phyloP scores from a whole-genome alignment of 306 rosid species.

The Dalbergia oliveri region DNA sequence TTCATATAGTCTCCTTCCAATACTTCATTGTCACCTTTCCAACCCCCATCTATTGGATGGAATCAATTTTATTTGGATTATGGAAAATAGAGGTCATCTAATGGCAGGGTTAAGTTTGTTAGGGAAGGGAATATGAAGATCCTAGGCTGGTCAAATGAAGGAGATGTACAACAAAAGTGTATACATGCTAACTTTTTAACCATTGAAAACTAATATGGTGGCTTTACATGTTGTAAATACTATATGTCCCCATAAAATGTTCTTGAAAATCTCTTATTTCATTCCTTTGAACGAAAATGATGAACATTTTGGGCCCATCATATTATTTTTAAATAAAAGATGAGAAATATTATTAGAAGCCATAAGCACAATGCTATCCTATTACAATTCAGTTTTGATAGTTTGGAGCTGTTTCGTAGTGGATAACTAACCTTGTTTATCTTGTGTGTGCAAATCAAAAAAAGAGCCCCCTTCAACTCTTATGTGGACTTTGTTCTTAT shows the following conservation, averaged over 20 bases:
- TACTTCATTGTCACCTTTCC: background rate
- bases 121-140: background rate
- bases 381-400: constrained; percentile 25
- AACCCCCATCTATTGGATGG: background rate
- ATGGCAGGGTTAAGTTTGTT: constrained; percentile 1
- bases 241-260: background rate
- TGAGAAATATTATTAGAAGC: background rate
- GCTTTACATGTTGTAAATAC: background rate
- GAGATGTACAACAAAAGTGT: too few species aligned
- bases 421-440: constrained; percentile 40
- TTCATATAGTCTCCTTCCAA: too few species aligned
- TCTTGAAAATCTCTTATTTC: background rate
- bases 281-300: background rate
- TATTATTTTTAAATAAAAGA: background rate
- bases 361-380: background rate
- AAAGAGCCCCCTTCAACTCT: constrained; percentile 90
- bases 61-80: background rate
- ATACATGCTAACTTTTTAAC: too few species aligned
- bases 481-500: constrained; percentile 87
- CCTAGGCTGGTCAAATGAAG: constrained; percentile 5
- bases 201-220: too few species aligned
- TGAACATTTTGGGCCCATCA: background rate
- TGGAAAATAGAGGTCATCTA: background rate
- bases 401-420: constrained; percentile 32
- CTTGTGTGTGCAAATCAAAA: constrained; percentile 31